Base-by-base conservation (phyloP, 306 rosid genomes). In the Rosa multiflora region DNA sequence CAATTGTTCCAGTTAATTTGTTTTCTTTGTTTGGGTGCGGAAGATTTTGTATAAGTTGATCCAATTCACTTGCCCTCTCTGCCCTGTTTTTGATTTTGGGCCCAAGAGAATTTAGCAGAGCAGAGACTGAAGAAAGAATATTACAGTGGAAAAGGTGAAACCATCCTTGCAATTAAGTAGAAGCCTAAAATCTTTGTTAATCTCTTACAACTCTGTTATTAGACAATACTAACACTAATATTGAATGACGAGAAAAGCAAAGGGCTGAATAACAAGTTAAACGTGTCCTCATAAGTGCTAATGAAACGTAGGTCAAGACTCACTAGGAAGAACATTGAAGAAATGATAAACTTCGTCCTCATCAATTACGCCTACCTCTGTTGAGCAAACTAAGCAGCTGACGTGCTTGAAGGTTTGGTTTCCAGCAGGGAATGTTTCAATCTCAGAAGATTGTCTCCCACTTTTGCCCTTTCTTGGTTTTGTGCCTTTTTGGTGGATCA, bases 271-370 rank as follows among this genome's bases (percentile, higher is more conserved):
- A 32, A 37, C n/a, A 72, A 6, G 47, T 37, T 35, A 42, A 14
- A 26, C 11, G 5, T 32, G 29, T 62, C 40, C 49, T 10, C 18
- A 40, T 3, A 5, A 72, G 15, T 32, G 21, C 49, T 40, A 55
- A 58, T 46, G 76, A 67, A 49, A 29, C 55, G 42, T 14, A 68
- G 76, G 48, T 84, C 81, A 84, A 52, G 88, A 76, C 81, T 87
- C 88, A 49, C 90, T 84, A 10, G 98, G 97, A 75, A 93, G 91
- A 85, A 80, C 87, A 80, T 87, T 85, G 83, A 87, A 77, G 80
- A 87, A 87, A 86, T 93, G 98, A 83, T 88, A 91, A 64, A 91
- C 85, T 73, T 89, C 89, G 1, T 91, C 94, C 77, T 84, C 88
- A 39, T 91, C 97, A 63, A 87, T 37, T 39, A 83, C 87, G 23